Evolutionary conservation across 2,329 filamentous ascomycete genomes (phyloP).

Genomic region (Hypoxylon sp.): DNA sequence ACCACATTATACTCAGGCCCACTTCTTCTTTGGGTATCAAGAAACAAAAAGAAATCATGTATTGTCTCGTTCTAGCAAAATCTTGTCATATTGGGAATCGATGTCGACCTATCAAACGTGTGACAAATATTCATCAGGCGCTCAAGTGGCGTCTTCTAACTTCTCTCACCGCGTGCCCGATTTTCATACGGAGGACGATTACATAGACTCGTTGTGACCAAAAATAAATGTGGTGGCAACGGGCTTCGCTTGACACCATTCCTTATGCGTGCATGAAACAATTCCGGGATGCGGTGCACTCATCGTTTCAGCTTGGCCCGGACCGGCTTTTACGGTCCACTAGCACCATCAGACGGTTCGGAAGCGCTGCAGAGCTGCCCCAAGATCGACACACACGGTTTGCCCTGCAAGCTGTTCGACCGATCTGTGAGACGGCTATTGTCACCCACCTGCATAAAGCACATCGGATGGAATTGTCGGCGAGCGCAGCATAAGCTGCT

Average conservation of each 20-base stretch:
- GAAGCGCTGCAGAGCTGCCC: constrained; percentile 40
- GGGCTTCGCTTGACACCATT: constrained; percentile 15
- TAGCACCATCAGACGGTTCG: constrained; percentile 45
- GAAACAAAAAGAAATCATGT: background rate
- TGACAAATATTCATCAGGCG: constrained; percentile 5
- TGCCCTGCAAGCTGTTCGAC: constrained; percentile 38
- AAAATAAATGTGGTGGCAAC: constrained; percentile 15
- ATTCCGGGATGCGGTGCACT: constrained; percentile 44
- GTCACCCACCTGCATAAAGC: constrained; percentile 29
- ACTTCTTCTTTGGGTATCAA: constrained; percentile 2
- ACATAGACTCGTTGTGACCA: constrained; percentile 5
- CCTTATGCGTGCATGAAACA: constrained; percentile 41
- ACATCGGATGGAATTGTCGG: constrained; percentile 36
- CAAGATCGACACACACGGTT: constrained; percentile 45
- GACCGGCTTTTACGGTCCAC: constrained; percentile 47
- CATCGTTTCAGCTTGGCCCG: constrained; percentile 47
- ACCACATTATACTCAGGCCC: constrained; percentile 1
- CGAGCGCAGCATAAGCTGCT: constrained; percentile 27
- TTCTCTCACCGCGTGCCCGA: background rate
- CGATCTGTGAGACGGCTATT: constrained; percentile 41
- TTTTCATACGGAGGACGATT: constrained; percentile 15
- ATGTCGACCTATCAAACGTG: background rate
- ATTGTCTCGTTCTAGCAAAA: constrained; percentile 11
- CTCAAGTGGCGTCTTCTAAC: constrained; percentile 3
- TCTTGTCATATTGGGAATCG: constrained; percentile 8